Evolutionary conservation across 164 flowering plant species (phyloP).

Genomic region (Vitis cinerea): DNA sequence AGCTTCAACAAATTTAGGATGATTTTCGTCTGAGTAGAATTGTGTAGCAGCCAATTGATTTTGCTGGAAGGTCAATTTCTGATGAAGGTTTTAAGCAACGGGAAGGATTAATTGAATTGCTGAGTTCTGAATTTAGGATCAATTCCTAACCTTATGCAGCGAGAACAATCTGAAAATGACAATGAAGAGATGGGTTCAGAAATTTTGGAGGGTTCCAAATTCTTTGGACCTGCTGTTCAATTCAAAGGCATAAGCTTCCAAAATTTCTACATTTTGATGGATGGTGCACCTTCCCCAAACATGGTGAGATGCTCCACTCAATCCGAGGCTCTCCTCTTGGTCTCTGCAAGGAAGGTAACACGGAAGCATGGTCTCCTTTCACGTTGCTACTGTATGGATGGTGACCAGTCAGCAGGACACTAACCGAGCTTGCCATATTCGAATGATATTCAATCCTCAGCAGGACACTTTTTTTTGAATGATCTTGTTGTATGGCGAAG

Average conservation of each 20-base stretch:
- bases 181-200: constrained; percentile 31
- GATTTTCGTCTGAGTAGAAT: too few relatives aligned
- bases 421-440: constrained; percentile 56
- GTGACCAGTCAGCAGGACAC: constrained; percentile 75
- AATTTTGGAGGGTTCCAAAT: constrained; percentile 25
- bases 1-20: too few relatives aligned
- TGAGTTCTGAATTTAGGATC: not conserved
- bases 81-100: too few relatives aligned
- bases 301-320: too few relatives aligned
- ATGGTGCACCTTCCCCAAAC: constrained; percentile 13
- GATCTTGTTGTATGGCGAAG: too few relatives aligned
- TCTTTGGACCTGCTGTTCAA: constrained; percentile 16
- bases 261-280: constrained; percentile 27
- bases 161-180: constrained; percentile 34
- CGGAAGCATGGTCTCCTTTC: constrained; percentile 86
- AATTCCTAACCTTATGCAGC: constrained; percentile 6
- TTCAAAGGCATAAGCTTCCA: constrained; percentile 31
- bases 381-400: constrained; percentile 62
- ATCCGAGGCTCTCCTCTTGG: too few relatives aligned
- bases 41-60: too few relatives aligned
- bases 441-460: constrained; percentile 69
- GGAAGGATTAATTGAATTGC: too few relatives aligned
- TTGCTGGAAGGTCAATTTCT: too few relatives aligned
- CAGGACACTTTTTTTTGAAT: too few relatives aligned
- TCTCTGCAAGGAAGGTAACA: not conserved